phyloP scores from a whole-genome alignment of 495 filamentous ascomycete genomes.

The Parathielavia hyrcaniae region DNA sequence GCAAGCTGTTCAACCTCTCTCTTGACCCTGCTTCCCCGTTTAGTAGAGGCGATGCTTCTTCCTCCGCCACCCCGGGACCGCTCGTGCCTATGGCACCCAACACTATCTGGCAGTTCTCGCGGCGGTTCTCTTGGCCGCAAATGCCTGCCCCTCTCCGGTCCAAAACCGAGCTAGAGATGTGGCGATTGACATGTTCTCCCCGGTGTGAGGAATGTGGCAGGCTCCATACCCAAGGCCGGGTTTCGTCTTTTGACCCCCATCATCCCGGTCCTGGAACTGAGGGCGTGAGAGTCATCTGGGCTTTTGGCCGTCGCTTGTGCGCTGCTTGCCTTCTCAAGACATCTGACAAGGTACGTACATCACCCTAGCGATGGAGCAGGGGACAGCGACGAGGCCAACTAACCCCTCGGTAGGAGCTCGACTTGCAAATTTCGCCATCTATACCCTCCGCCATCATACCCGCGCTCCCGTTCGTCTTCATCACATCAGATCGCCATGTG shows the following conservation, averaged over 20 bases:
- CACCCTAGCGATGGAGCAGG: not conserved
- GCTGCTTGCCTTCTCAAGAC: slow-evolving; percentile 52
- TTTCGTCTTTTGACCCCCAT: slow-evolving; percentile 35
- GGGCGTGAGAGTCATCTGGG: slow-evolving; percentile 54
- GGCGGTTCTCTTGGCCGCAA: slow-evolving; percentile 47
- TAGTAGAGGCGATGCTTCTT: slow-evolving; percentile 20
- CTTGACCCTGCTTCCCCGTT: slow-evolving; percentile 41
- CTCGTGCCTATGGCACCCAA: slow-evolving; percentile 40
- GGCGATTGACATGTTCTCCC: slow-evolving; percentile 49
- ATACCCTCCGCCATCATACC: slow-evolving; percentile 52
- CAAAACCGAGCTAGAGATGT: slow-evolving; percentile 57
- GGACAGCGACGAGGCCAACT: not conserved
- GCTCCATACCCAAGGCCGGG: slow-evolving; percentile 14
- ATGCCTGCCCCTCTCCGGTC: slow-evolving; percentile 52
- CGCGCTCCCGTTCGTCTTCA: slow-evolving; percentile 58
- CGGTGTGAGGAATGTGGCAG: slow-evolving; percentile 53
- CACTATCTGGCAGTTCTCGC: slow-evolving; percentile 55
- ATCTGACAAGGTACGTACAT: slow-evolving; percentile 52
- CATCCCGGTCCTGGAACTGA: slow-evolving; percentile 48
- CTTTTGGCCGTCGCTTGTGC: slow-evolving; percentile 58
- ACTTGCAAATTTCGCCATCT: slow-evolving; percentile 53
- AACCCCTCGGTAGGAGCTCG: slow-evolving; percentile 51
- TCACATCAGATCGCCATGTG: slow-evolving; percentile 52
- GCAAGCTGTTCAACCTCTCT: slow-evolving; percentile 48
- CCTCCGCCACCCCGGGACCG: slow-evolving; percentile 21